Conservation (phyloP, 2,329 filamentous ascomycete species). For the Botryotinia narcissicola region DNA sequence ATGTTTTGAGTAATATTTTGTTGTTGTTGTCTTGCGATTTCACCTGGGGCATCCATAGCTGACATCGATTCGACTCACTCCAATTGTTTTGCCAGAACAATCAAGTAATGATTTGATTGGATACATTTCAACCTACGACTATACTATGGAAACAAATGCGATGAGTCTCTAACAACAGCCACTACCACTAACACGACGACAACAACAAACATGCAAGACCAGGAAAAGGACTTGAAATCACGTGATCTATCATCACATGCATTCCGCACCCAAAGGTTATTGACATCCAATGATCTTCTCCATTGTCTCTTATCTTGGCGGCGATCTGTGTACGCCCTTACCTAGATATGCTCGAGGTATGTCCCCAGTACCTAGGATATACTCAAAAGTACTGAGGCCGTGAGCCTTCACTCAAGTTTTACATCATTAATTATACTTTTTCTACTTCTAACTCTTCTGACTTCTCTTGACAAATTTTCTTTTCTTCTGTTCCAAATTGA, state of each 20-base stretch:
- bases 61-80: not conserved
- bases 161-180: not conserved
- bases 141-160: not conserved
- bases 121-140: not conserved
- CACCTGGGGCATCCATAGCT: not conserved
- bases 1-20: not conserved
- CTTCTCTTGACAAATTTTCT: not conserved
- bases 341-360: not conserved
- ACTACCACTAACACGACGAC: too few species aligned
- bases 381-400: too few species aligned
- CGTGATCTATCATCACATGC: not conserved
- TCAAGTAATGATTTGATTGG: not conserved
- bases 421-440: not conserved
- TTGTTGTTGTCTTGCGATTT: not conserved
- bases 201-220: not conserved
- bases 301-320: not conserved
- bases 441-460: not conserved
- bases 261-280: accelerated
- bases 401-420: not conserved
- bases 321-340: not conserved
- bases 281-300: not conserved
- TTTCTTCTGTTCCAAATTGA: not conserved
- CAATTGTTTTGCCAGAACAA: not conserved
- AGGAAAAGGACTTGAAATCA: not conserved
- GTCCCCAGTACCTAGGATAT: not conserved